phyloP scores from a whole-genome alignment of 257 asterid species.

The Cinchona pubescens region DNA sequence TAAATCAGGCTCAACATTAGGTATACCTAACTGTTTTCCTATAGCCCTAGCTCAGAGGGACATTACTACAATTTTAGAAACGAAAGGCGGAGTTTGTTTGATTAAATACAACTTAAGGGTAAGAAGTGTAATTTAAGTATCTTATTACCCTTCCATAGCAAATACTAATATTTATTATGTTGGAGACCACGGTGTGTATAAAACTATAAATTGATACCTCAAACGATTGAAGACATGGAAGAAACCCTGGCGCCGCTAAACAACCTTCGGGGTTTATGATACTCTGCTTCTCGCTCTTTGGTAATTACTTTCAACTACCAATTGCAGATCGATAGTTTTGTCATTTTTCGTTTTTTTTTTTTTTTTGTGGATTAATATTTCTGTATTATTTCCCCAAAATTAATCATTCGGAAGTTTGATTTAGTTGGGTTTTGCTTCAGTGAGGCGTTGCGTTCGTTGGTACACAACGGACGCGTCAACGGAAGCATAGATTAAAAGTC shows the following conservation, averaged over 20 bases:
- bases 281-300: background rate
- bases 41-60: no score
- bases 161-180: no score
- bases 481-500: conserved; percentile 22
- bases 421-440: conserved; percentile 21
- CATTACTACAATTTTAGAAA: no score
- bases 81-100: background rate
- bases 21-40: no score
- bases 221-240: no score
- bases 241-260: background rate
- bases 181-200: background rate
- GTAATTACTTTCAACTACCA: background rate
- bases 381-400: background rate
- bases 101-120: background rate
- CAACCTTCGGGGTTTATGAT: background rate
- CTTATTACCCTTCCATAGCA: background rate
- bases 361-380: no score
- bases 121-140: background rate
- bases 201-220: background rate
- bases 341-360: background rate
- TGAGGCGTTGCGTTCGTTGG: conserved; percentile 33
- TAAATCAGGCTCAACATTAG: no score
- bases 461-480: conserved; percentile 28
- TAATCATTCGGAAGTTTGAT: no score
- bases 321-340: background rate